phyloP scores from a whole-genome alignment of 2,329 filamentous ascomycete genomes.

The Thielaviopsis punctulata region DNA sequence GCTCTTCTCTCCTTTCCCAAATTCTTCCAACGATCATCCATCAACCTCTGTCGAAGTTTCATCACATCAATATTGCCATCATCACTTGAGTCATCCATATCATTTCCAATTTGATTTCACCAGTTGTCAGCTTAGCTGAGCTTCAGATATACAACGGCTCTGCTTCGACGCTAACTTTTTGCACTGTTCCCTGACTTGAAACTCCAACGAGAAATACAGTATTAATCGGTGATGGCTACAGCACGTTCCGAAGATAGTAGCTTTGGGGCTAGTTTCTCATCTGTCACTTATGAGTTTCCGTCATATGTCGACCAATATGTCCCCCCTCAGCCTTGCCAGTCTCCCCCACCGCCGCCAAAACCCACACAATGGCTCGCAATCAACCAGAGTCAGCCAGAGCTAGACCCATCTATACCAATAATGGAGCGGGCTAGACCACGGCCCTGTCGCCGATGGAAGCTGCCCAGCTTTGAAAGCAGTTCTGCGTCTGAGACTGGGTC shows the following conservation, averaged over 20 bases:
- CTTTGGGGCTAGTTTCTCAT: background rate
- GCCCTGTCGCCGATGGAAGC: background rate
- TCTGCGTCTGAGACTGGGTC: background rate
- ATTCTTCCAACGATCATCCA: background rate
- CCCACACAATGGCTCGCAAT: background rate
- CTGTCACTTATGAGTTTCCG: background rate
- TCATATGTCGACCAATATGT: background rate
- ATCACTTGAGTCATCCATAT: background rate
- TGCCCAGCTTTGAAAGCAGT: background rate
- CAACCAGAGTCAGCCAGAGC: background rate
- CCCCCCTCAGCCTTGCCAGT: background rate
- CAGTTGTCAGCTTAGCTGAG: background rate
- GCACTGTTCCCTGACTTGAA: too few species aligned
- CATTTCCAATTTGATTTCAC: background rate
- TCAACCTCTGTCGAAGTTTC: background rate
- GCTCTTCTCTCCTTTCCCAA: background rate
- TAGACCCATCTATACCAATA: background rate
- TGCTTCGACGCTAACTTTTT: background rate
- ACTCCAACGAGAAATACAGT: background rate
- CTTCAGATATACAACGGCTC: background rate
- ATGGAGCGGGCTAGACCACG: slow-evolving; percentile 8
- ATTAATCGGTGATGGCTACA: background rate
- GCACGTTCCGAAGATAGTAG: background rate
- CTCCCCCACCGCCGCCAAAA: background rate
- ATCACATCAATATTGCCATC: background rate